Base-by-base conservation (phyloP, 2,329 filamentous ascomycete species). In the Fusarium tupiense region DNA sequence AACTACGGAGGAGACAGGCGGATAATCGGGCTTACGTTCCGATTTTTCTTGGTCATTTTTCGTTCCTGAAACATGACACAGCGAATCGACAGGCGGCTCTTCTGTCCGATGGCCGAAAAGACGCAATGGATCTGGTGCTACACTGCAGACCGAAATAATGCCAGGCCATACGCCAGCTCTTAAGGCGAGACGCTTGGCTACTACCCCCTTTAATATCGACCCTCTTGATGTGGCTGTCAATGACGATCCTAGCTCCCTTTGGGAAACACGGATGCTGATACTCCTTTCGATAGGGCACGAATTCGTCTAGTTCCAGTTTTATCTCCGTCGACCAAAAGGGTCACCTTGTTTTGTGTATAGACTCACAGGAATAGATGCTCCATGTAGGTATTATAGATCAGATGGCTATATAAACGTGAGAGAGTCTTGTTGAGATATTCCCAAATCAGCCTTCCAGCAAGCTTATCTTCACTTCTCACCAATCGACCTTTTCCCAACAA, bases 251-350 rank as follows among this genome's bases (percentile, higher is more conserved):
- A 26, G 22, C 35, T 69, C 31, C 46, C 38, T 64, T 69, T 47
- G 52, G 67, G 6, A 64, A 69, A 43, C 22, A 22, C 72, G 72
- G 72, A 74, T 26, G 58, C 33, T 70, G 29, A 38, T 57, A 57
- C 69, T 67, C 72, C 72, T 64, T 75, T 67, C 22, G 47, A 47
- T 47, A 44, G 41, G 69, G 41, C 54, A 65, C 70, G 44, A 58
- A 69, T 73, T n/a, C 52, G 66, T 70, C 46, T 16, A 50, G 43
- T 53, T 31, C 53, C 66, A 65, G n/a, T 70, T 58, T 64, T 50
- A 38, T 44, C 64, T 74, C 72, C 72, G 72, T 74, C 5, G 49
- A 70, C 72, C 5, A 71, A 74, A 70, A 26, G 16, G 46, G 69
- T 44, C 46, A 65, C 29, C 33, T 31, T 20, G 69, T 65, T 50